These are phyloP conservation scores for Polyporus arcularius DNA, from an alignment of 768 basidiomycete species.

Conservation along the genomic window DNA sequence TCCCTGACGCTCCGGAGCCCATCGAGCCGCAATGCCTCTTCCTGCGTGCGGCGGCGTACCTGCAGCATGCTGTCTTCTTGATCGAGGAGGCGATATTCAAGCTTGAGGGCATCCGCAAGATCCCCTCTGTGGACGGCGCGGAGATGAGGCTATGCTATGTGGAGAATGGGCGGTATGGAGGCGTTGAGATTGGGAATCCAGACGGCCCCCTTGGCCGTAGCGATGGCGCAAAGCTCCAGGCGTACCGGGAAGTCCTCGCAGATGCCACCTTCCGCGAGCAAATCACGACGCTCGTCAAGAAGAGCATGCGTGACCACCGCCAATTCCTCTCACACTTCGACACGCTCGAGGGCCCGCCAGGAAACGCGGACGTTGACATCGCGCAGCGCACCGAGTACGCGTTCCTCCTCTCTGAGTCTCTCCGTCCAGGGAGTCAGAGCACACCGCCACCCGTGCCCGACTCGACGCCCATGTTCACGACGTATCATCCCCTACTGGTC, in stretches of 20 bases:
- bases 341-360: conserved; percentile 53
- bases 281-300: conserved; percentile 60
- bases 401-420: conserved; percentile 65
- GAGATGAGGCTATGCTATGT: conserved; percentile 80
- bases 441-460: conserved; percentile 40
- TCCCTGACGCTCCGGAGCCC: conserved; percentile 81
- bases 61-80: conserved; percentile 74
- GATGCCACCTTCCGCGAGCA: conserved; percentile 60
- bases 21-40: conserved; percentile 85
- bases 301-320: conserved; percentile 83
- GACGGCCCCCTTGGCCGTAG: conserved; percentile 71
- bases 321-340: conserved; percentile 84
- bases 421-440: conserved; percentile 60
- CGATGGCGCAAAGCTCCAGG: conserved; percentile 58
- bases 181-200: conserved; percentile 79
- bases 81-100: conserved; percentile 73
- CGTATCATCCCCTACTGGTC: conserved; percentile 87
- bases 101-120: conserved; percentile 69
- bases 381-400: conserved; percentile 64
- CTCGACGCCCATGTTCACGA: conserved; percentile 70
- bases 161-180: conserved; percentile 77
- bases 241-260: conserved; percentile 63
- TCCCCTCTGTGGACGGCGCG: conserved; percentile 60
- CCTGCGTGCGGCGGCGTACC: conserved; percentile 78
- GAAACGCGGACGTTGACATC: conserved; percentile 37